A percentile compares a stretch with the other conserved stretches of the same genome.
These are phyloP conservation scores for Corylus avellana DNA, from an alignment of 306 rosid genomes.

Conservation along the genomic window DNA sequence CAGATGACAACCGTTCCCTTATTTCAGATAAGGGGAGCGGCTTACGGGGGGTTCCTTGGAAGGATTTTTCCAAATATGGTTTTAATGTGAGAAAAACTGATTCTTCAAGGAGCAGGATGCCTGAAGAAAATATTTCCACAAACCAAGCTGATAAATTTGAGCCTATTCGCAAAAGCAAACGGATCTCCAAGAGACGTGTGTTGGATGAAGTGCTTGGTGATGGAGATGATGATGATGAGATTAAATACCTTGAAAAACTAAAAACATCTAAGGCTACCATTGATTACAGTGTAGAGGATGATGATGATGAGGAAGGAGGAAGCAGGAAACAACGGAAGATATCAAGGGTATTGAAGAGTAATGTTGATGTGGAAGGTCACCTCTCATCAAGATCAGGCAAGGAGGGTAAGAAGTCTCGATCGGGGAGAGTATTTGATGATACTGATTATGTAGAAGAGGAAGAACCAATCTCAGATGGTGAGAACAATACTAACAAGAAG, in stretches of 20 bases:
- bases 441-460: slow-evolving; percentile 39
- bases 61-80: slow-evolving; percentile 13
- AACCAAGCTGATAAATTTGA: slow-evolving; percentile 17
- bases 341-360: slow-evolving; percentile 26
- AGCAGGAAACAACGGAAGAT: slow-evolving; percentile 36
- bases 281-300: slow-evolving; percentile 25
- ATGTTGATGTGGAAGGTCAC: slow-evolving; percentile 17
- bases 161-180: slow-evolving; percentile 41
- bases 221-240: slow-evolving; percentile 38
- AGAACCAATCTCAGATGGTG: slow-evolving; percentile 35
- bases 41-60: slow-evolving; percentile 16
- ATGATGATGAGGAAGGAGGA: slow-evolving; percentile 34
- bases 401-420: slow-evolving; percentile 29
- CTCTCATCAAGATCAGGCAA: slow-evolving; percentile 18
- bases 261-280: slow-evolving; percentile 28
- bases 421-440: slow-evolving; percentile 28
- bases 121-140: slow-evolving; percentile 9
- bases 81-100: slow-evolving; percentile 18
- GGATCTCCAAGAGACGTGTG: slow-evolving; percentile 36
- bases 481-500: slow-evolving; percentile 29
- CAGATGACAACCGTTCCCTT: slow-evolving; percentile 15
- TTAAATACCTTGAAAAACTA: slow-evolving; percentile 40
- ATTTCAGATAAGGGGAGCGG: slow-evolving; percentile 26
- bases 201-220: slow-evolving; percentile 26
- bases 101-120: slow-evolving; percentile 17